phyloP scores from a whole-genome alignment of 164 flowering plant genomes.

The Pachysandra terminalis region DNA sequence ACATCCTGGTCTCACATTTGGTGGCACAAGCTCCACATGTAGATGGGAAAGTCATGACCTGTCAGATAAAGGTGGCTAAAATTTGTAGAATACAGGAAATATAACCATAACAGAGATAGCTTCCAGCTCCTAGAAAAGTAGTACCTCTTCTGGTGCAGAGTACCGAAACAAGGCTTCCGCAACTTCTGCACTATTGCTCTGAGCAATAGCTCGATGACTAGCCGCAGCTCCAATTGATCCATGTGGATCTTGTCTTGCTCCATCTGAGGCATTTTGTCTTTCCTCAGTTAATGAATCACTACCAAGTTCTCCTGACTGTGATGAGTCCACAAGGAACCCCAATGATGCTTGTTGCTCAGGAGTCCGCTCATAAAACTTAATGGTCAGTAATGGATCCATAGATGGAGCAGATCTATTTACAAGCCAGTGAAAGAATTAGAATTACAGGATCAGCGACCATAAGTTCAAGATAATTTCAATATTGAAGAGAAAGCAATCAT shows the following conservation, averaged over 20 bases:
- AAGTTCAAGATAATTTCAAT: not conserved
- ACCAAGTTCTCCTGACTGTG: conserved; percentile 29
- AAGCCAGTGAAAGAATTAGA: not conserved
- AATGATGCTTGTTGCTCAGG: conserved; percentile 76
- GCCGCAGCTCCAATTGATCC: conserved; percentile 79
- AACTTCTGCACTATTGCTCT: conserved; percentile 72
- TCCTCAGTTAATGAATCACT: conserved; percentile 29
- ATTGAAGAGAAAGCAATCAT: not conserved
- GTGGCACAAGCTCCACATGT: conserved; percentile 88
- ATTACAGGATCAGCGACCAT: not conserved
- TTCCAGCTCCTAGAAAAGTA: not conserved
- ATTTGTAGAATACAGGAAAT: not conserved
- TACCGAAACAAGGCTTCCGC: conserved; percentile 75
- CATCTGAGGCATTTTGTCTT: conserved; percentile 13
- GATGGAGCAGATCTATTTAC: conserved; percentile 75
- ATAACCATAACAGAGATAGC: not conserved
- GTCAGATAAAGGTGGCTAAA: conserved; percentile 8
- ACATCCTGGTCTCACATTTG: conserved; percentile 87
- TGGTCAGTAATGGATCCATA: conserved; percentile 65
- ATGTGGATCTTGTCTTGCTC: conserved; percentile 43
- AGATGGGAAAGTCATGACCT: conserved; percentile 97
- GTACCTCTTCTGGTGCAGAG: conserved; percentile 96
- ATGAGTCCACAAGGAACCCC: conserved; percentile 62
- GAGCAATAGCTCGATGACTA: conserved; percentile 77
- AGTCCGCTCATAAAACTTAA: conserved; percentile 84